These are phyloP conservation scores for Solanum piurae DNA, from an alignment of 257 asterid species.

Conservation along the genomic window DNA sequence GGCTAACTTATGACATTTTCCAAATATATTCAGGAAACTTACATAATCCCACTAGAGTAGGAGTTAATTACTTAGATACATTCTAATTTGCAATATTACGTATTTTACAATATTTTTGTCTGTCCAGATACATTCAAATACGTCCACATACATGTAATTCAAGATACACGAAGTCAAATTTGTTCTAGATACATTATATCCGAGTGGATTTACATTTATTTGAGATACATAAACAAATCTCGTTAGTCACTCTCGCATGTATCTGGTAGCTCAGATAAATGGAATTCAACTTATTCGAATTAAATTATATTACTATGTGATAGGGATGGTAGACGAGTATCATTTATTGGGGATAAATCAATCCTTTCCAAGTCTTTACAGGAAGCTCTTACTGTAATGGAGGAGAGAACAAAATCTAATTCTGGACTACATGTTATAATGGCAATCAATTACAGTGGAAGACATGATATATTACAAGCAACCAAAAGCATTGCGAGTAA, in stretches of 20 bases:
- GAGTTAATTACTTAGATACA: not conserved
- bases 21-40: too few species aligned
- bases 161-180: too few species aligned
- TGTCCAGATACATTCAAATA: not conserved
- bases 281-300: not conserved
- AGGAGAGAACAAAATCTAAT: not conserved
- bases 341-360: constrained; percentile 12
- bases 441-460: constrained; percentile 15
- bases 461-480: constrained; percentile 15
- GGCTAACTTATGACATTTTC: not conserved
- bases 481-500: constrained; percentile 10
- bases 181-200: too few species aligned
- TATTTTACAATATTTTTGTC: too few species aligned
- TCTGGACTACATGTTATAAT: constrained; percentile 1
- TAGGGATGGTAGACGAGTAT: not conserved
- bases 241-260: not conserved
- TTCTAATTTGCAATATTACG: too few species aligned
- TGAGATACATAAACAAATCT: too few species aligned
- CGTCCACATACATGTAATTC: not conserved
- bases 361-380: constrained; percentile 5
- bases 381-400: not conserved
- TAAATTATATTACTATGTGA: not conserved
- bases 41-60: too few species aligned
- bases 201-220: not conserved
- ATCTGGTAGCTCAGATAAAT: not conserved